Conservation (phyloP, 176 grass and related monocot genomes). For the Bonia amplexicaulis region DNA sequence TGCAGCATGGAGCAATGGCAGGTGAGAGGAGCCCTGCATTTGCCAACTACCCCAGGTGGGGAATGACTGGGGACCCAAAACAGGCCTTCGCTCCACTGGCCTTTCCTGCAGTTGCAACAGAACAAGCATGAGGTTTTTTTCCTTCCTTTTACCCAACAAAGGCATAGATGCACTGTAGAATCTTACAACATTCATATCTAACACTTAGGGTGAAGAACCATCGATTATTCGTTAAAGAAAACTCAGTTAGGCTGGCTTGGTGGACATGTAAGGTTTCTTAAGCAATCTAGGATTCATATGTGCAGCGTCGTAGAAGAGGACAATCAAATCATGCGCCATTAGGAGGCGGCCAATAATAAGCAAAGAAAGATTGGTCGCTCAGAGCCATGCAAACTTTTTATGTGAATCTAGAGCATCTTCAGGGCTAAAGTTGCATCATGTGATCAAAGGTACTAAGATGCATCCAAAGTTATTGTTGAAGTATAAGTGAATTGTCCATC, state of each 20-base stretch:
- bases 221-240: neutral
- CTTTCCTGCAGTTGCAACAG: conserved; percentile 51
- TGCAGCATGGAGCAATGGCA: conserved; percentile 69
- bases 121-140: neutral
- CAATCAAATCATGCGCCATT: neutral
- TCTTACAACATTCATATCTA: neutral
- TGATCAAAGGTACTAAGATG: conserved; percentile 26
- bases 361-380: neutral
- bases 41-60: conserved; percentile 67
- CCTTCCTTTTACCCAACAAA: neutral
- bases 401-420: conserved; percentile 5
- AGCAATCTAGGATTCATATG: neutral
- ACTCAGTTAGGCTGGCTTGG: neutral
- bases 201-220: neutral
- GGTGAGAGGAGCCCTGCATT: conserved; percentile 41
- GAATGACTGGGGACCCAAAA: conserved; percentile 24
- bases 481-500: too few relatives aligned
- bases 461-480: conserved; percentile 26
- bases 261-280: neutral
- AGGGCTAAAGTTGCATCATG: conserved; percentile 20
- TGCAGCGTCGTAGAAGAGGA: neutral
- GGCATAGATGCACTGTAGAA: neutral
- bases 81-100: conserved; percentile 43
- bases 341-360: neutral
- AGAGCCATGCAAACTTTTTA: conserved; percentile 4